Percentiles rank a stretch among this genome's conserved stretches.
These are phyloP conservation scores for Corylus heterophylla DNA, from an alignment of 306 rosid species.

Conservation along the genomic window DNA sequence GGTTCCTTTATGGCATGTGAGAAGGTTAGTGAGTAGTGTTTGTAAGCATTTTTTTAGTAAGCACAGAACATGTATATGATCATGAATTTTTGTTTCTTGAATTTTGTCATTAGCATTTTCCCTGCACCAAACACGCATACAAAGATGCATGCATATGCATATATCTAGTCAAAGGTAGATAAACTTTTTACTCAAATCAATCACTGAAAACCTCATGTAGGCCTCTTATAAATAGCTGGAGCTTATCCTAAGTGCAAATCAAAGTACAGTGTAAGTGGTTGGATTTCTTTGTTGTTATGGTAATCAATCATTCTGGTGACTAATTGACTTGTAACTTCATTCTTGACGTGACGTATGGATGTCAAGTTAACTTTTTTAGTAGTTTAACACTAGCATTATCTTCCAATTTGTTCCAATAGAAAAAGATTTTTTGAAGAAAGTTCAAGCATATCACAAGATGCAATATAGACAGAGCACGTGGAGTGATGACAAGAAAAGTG, in stretches of 20 bases:
- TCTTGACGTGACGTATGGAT: not conserved
- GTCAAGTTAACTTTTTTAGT: not conserved
- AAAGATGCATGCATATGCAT: not conserved
- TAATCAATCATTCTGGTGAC: not conserved
- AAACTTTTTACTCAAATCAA: not conserved
- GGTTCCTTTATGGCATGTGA: conserved; percentile 86
- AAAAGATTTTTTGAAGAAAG: not conserved
- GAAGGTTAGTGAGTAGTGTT: conserved; percentile 59
- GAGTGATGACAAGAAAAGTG: not conserved
- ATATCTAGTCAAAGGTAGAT: not conserved
- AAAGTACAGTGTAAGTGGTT: not conserved
- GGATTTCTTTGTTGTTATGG: not conserved
- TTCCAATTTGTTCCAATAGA: not conserved
- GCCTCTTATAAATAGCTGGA: not conserved
- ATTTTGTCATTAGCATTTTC: not conserved
- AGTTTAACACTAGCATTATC: not conserved
- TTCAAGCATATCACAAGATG: not conserved
- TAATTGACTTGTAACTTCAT: not conserved
- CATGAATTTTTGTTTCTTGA: not conserved
- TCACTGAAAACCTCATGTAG: not conserved
- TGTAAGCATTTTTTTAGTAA: conserved; percentile 11
- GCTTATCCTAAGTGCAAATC: not conserved
- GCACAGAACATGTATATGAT: not conserved
- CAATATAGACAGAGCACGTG: not conserved
- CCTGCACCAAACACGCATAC: not conserved